These are phyloP conservation scores for Tetraselmis striata DNA, from an alignment of 139 green algal genomes.

Conservation along the genomic window DNA sequence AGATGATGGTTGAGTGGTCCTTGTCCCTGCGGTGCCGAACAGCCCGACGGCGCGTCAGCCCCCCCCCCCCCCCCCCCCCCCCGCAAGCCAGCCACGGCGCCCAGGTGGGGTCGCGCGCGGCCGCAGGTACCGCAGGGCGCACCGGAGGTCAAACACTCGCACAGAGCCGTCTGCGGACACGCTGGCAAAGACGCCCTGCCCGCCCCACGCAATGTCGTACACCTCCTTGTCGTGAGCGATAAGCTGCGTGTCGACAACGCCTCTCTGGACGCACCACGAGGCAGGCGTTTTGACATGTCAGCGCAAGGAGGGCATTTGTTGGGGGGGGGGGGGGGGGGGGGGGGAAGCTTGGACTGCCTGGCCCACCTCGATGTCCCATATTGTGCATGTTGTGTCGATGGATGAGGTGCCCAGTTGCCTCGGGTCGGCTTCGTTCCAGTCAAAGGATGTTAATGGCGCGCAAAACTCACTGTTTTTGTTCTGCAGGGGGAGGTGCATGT, in stretches of 20 bases:
- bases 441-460: slow-evolving; percentile 92
- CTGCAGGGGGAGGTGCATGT: slow-evolving; percentile 22
- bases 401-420: slow-evolving; percentile 78
- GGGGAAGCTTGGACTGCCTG: too few relatives aligned
- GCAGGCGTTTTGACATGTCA: too few relatives aligned
- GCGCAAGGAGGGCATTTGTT: too few relatives aligned
- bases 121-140: too few relatives aligned
- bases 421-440: slow-evolving; percentile 92
- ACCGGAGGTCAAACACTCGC: slow-evolving; percentile 92
- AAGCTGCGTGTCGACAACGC: slow-evolving; percentile 85
- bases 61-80: not conserved
- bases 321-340: too few relatives aligned
- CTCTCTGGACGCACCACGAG: slow-evolving; percentile 37
- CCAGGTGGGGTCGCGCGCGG: too few relatives aligned
- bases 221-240: slow-evolving; percentile 94
- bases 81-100: not conserved
- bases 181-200: slow-evolving; percentile 89
- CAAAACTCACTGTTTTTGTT: slow-evolving; percentile 83
- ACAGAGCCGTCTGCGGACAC: slow-evolving; percentile 91
- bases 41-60: too few relatives aligned
- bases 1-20: slow-evolving; percentile 97
- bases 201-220: slow-evolving; percentile 96
- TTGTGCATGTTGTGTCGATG: slow-evolving; percentile 95
- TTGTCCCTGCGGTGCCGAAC: slow-evolving; percentile 63
- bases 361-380: slow-evolving; percentile 91